Conservation (phyloP, 495 filamentous ascomycete species). For the Hypoxylon lenormandii region DNA sequence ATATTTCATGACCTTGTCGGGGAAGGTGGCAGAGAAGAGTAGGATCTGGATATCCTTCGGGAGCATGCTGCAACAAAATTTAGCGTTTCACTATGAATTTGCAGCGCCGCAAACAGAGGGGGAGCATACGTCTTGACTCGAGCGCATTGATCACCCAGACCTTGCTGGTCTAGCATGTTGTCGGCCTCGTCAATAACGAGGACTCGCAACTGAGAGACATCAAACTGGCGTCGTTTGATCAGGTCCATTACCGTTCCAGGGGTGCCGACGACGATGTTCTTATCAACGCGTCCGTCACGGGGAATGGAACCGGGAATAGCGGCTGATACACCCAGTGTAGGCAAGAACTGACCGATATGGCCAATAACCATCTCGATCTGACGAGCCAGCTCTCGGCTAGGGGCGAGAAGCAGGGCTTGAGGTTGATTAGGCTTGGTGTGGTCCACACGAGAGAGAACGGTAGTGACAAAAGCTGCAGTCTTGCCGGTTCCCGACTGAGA, state of each 20-base stretch:
- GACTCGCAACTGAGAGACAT: constrained; percentile 73
- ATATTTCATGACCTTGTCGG: constrained; percentile 81
- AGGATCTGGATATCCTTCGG: constrained; percentile 81
- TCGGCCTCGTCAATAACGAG: constrained; percentile 94
- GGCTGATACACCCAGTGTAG: constrained; percentile 75
- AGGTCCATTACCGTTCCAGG: constrained; percentile 92
- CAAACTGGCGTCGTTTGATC: constrained; percentile 76
- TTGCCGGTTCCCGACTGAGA: constrained; percentile 99
- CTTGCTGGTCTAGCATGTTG: constrained; percentile 94
- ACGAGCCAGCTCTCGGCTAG: constrained; percentile 92
- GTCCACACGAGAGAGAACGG: constrained; percentile 86
- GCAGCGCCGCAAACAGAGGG: constrained; percentile 10
- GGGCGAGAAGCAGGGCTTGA: constrained; percentile 89
- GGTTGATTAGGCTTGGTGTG: constrained; percentile 72
- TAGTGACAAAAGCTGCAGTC: constrained; percentile 94
- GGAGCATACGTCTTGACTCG: constrained; percentile 80
- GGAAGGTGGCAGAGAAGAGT: constrained; percentile 97
- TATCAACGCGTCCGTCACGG: constrained; percentile 70
- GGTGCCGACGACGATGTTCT: constrained; percentile 88
- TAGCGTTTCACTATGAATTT: constrained; percentile 26
- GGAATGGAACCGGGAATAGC: constrained; percentile 81
- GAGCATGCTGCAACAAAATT: constrained; percentile 66
- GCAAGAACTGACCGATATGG: constrained; percentile 83
- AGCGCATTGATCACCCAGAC: constrained; percentile 91
- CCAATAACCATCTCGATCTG: constrained; percentile 88